phyloP scores from a whole-genome alignment of 345 rosid species.

The Eucalyptus erythrocorys region DNA sequence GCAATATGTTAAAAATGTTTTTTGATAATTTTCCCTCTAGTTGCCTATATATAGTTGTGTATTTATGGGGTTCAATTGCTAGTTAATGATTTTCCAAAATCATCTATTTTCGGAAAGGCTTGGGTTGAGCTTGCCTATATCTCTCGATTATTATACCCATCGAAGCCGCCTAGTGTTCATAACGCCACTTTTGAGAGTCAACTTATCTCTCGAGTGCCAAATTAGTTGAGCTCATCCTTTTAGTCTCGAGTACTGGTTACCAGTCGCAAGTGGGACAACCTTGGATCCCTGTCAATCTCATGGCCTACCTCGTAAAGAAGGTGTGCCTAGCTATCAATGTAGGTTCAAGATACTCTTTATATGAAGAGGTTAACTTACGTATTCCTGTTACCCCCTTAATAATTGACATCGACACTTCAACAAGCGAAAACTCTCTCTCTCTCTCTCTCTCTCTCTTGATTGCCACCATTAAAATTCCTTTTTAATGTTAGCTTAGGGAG shows the following conservation, averaged over 20 bases:
- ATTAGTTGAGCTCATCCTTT: neutral
- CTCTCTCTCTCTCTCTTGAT: neutral
- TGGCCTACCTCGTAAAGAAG: neutral
- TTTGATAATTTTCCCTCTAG: neutral
- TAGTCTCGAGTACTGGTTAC: neutral
- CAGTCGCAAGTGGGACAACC: neutral
- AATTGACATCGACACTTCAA: neutral
- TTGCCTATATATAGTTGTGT: neutral
- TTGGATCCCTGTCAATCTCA: neutral
- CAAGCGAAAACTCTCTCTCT: neutral
- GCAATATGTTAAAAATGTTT: too few species aligned
- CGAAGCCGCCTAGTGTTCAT: neutral
- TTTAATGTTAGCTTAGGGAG: too few species aligned
- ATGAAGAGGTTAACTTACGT: neutral
- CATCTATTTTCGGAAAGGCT: neutral
- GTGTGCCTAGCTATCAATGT: neutral
- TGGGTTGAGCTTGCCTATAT: neutral
- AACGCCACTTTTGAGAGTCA: neutral
- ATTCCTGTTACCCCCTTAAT: neutral
- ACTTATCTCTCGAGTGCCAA: neutral
- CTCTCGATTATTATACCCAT: neutral
- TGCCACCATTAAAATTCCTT: neutral
- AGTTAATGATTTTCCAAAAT: neutral
- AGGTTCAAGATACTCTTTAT: neutral
- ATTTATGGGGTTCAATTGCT: neutral